These are phyloP conservation scores for Gynochthodes officinalis DNA, from an alignment of 257 asterid genomes.

Conservation along the genomic window DNA sequence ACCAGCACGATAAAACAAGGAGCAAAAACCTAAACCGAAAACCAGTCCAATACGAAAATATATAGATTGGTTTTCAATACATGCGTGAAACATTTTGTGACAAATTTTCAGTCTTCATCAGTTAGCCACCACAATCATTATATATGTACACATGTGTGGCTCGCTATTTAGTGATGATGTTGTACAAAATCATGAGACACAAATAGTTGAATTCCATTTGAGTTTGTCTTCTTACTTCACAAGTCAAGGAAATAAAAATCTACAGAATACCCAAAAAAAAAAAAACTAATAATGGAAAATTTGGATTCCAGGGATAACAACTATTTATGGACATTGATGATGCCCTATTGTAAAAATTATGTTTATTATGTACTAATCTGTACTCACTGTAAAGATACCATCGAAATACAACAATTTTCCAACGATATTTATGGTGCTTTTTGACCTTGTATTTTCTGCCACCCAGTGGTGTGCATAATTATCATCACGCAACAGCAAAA, in stretches of 20 bases:
- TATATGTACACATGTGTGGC: not conserved
- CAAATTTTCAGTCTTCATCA: not conserved
- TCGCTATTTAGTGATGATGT: not conserved
- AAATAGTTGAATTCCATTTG: slow-evolving; percentile 1
- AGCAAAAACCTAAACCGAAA: no score
- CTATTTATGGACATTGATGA: not conserved
- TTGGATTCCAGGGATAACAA: not conserved
- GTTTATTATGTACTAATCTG: no score
- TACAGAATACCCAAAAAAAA: not conserved
- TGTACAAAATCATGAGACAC: not conserved
- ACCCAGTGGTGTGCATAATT: slow-evolving; percentile 5
- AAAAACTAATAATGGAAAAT: not conserved
- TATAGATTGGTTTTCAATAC: no score
- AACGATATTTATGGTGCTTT: no score
- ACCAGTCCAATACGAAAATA: no score
- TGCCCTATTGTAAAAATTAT: no score
- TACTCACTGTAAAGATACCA: no score
- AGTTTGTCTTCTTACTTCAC: not conserved
- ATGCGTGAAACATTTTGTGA: not conserved
- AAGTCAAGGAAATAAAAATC: not conserved
- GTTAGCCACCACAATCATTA: no score
- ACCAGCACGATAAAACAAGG: no score
- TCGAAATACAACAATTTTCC: no score
- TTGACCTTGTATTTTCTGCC: not conserved
- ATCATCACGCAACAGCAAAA: slow-evolving; percentile 9